These are phyloP conservation scores for Candida krabiensis DNA, from an alignment of 805 yeast species.

Conservation along the genomic window DNA sequence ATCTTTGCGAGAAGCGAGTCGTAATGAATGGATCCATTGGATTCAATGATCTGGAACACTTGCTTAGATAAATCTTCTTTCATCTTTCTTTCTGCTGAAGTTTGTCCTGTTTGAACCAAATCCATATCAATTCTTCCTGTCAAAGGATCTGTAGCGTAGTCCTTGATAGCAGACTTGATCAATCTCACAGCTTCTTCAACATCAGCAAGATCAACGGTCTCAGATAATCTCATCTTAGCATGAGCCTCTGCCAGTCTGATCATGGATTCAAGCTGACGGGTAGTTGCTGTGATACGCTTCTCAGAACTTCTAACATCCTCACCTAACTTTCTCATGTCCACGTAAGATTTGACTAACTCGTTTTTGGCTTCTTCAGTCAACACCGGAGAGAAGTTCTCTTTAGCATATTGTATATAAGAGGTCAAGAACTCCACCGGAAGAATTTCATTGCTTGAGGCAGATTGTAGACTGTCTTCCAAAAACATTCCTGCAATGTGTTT, in stretches of 20 bases:
- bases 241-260: slow-evolving; percentile 94
- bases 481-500: slow-evolving; percentile 89
- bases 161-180: slow-evolving; percentile 91
- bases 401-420: slow-evolving; percentile 90
- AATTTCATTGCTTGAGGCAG: slow-evolving; percentile 64
- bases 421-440: slow-evolving; percentile 88
- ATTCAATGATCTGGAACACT: slow-evolving; percentile 53
- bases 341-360: slow-evolving; percentile 84
- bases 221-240: slow-evolving; percentile 89
- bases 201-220: slow-evolving; percentile 70
- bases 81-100: slow-evolving; percentile 77
- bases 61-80: slow-evolving; percentile 72
- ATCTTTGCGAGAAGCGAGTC: slow-evolving; percentile 58
- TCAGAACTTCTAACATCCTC: slow-evolving; percentile 87
- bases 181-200: slow-evolving; percentile 92
- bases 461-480: slow-evolving; percentile 79
- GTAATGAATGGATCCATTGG: slow-evolving; percentile 52
- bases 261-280: slow-evolving; percentile 95
- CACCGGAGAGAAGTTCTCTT: slow-evolving; percentile 77
- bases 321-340: slow-evolving; percentile 90
- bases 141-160: slow-evolving; percentile 95
- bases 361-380: slow-evolving; percentile 78
- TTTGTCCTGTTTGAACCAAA: slow-evolving; percentile 92
- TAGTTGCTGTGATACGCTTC: slow-evolving; percentile 94
- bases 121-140: slow-evolving; percentile 98